Evolutionary conservation across 331 rosid species (phyloP).

Genomic region (Stylosanthes scabra): DNA sequence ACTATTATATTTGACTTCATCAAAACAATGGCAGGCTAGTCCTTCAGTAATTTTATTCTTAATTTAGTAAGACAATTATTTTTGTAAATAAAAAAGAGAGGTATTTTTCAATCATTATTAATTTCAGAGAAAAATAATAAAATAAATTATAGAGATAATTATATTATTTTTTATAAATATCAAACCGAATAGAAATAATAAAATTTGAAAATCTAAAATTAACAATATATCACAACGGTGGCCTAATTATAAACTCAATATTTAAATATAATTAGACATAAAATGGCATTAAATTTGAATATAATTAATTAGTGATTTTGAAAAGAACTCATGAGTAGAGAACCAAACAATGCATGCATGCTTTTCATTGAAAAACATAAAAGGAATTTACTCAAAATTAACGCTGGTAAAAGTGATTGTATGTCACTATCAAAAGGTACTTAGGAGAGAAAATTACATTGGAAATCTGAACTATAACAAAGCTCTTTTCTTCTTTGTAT

Average conservation of each 20-base stretch:
- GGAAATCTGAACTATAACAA: slow-evolving; percentile 15
- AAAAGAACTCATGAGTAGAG: too few species aligned
- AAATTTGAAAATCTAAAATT: too few species aligned
- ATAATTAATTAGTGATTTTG: too few species aligned
- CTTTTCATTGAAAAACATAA: background rate
- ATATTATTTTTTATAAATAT: too few species aligned
- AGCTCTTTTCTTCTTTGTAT: background rate
- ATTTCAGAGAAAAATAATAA: too few species aligned
- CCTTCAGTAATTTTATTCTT: background rate
- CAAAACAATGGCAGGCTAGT: background rate
- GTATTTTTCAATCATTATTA: too few species aligned
- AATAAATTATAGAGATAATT: too few species aligned
- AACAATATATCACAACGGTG: too few species aligned
- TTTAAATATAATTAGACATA: too few species aligned
- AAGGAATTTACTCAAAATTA: background rate
- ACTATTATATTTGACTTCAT: background rate
- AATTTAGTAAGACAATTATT: background rate
- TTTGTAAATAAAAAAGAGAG: background rate
- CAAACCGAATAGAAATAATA: too few species aligned
- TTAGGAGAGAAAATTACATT: background rate
- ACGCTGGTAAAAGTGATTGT: slow-evolving; percentile 5
- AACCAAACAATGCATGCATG: background rate
- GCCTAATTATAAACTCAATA: too few species aligned
- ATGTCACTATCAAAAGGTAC: slow-evolving; percentile 15
- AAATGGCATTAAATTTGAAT: too few species aligned